Percentiles rank a stretch among this genome's conserved stretches.
These are phyloP conservation scores for Cordyceps cicadae DNA, from an alignment of 2,329 filamentous ascomycete species.

Conservation along the genomic window DNA sequence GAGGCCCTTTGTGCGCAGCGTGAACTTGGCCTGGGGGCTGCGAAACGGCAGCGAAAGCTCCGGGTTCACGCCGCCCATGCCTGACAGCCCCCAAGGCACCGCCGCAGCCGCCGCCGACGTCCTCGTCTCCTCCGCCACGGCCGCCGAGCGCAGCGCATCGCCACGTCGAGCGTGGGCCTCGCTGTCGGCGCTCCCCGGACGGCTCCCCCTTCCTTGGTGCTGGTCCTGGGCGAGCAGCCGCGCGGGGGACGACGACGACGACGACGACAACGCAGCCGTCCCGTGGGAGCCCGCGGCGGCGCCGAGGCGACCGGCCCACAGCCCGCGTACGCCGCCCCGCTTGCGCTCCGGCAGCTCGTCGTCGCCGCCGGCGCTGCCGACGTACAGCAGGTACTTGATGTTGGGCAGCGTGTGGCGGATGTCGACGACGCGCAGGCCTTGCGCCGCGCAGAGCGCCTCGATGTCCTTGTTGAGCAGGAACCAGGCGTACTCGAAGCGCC, in stretches of 20 bases:
- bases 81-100: constrained; percentile 6
- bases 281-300: constrained; percentile 15
- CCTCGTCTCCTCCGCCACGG: constrained; percentile 18
- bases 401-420: constrained; percentile 90
- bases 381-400: constrained; percentile 83
- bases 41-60: constrained; percentile 37
- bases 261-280: no score
- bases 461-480: constrained; percentile 97
- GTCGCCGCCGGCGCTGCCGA: constrained; percentile 70
- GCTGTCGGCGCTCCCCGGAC: constrained; percentile 37
- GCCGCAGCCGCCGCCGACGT: neutral
- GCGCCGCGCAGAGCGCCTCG: constrained; percentile 55
- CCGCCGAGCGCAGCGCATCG: constrained; percentile 33
- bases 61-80: constrained; percentile 12
- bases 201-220: constrained; percentile 28
- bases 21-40: constrained; percentile 37
- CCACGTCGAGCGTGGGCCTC: constrained; percentile 31
- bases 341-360: constrained; percentile 55
- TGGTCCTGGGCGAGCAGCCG: constrained; percentile 24
- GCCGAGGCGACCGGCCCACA: constrained; percentile 43
- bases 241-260: constrained; percentile 6
- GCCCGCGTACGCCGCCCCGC: constrained; percentile 50
- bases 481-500: constrained; percentile 91
- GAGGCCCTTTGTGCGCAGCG: constrained; percentile 47
- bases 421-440: constrained; percentile 74